Base-by-base conservation (phyloP, 163 green algal species). In the Chlorella variabilis region DNA sequence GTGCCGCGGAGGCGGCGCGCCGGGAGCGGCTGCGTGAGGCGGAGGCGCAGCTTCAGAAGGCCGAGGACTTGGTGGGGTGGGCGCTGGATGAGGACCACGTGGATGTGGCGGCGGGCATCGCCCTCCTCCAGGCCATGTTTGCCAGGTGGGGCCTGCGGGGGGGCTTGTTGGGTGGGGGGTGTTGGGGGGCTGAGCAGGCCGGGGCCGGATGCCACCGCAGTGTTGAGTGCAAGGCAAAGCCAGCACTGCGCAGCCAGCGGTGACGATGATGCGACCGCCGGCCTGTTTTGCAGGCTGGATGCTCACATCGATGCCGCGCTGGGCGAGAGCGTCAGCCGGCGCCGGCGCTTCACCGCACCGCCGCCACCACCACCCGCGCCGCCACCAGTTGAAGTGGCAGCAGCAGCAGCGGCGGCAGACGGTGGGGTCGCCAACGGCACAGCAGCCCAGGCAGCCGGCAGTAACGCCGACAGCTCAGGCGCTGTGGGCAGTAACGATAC, bases 21-120 rank as follows among this genome's bases (percentile, higher is more conserved):
- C 54, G 45, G 73, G 8, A 7, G 4, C 59, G 56, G 15, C 18
- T 70, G 36, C 36, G 58, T 7, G 70, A 59, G 18, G 70, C 70
- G 6, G 48, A 77, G 70, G 70, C 38, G 27, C 48, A 77, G 56
- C 36, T 80, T 27, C 9, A 31, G 39, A 23, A 15, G 27, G 73
- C 73, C 0, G 56, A 80, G 38, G 36, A 58, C 54, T 31, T 70
- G 73, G 73, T 70, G 36, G 73, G 73, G 27, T 80, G 59, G 39
- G 36, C 73, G 2, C 7, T 8, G 0, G 75, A 74, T 34, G 75
- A 81, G 29, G 59, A 33, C 5, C 29, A 34, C 7, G 41, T 71
- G 41, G 61, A 74, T 63, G 61, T 74, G 41, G 17, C 59, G 3
- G 21, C 27, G 18, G 75, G 75, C 41, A 20, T 81, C 17, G 59